phyloP scores from a whole-genome alignment of 805 yeast species.

The Cyberlindnera japonica region DNA sequence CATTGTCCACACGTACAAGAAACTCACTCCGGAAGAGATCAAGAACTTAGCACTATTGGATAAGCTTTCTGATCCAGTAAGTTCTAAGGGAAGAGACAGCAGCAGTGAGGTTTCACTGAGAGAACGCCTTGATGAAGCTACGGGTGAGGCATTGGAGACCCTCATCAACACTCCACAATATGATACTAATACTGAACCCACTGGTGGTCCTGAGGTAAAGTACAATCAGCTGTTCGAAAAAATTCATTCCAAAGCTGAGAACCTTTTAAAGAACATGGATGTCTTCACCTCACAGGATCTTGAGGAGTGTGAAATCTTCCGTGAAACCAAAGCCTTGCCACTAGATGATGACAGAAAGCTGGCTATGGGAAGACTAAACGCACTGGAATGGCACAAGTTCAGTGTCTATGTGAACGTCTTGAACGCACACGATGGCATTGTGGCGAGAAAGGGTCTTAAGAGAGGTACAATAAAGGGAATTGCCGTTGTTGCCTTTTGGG shows the following conservation, averaged over 20 bases:
- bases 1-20: constrained; percentile 33
- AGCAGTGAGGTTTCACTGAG: not conserved
- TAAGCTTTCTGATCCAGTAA: not conserved
- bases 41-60: constrained; percentile 6
- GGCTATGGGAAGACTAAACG: constrained; percentile 54
- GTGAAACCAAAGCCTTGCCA: constrained; percentile 26
- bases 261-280: not conserved
- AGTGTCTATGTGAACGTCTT: constrained; percentile 67
- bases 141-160: constrained; percentile 25
- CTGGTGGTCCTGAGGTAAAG: constrained; percentile 3
- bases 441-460: constrained; percentile 65
- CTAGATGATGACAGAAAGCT: constrained; percentile 35
- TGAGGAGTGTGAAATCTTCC: constrained; percentile 20
- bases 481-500: constrained; percentile 50
- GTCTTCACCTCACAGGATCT: constrained; percentile 13
- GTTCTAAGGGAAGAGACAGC: not conserved
- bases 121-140: constrained; percentile 24
- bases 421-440: constrained; percentile 85
- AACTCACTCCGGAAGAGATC: constrained; percentile 12
- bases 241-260: not conserved
- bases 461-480: constrained; percentile 48
- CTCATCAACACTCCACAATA: constrained; percentile 23
- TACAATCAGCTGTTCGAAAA: not conserved
- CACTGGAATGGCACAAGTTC: constrained; percentile 70
- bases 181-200: constrained; percentile 19